These are phyloP conservation scores for Cyclaneusma minus DNA, from an alignment of 2,329 filamentous ascomycete species.

Conservation along the genomic window DNA sequence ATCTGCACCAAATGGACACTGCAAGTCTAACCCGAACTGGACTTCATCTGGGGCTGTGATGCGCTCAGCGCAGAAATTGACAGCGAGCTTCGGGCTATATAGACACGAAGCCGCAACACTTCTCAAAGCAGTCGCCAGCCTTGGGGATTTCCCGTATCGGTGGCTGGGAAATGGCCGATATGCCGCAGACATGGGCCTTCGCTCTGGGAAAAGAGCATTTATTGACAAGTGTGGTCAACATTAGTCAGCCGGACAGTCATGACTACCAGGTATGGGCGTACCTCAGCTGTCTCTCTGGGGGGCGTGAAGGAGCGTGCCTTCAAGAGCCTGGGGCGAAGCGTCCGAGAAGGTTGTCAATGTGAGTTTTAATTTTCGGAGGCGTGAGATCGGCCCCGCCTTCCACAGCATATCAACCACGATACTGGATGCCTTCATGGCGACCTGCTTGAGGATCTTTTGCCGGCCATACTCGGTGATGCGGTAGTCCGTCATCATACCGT, in stretches of 20 bases:
- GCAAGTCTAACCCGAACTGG: no score
- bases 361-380: slow-evolving; percentile 41
- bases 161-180: no score
- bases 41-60: no score
- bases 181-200: slow-evolving; percentile 38
- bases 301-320: slow-evolving; percentile 54
- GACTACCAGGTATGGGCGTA: slow-evolving; percentile 60
- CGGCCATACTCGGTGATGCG: slow-evolving; percentile 78
- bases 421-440: slow-evolving; percentile 62
- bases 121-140: no score
- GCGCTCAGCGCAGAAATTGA: no score
- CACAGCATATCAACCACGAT: slow-evolving; percentile 58
- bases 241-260: slow-evolving; percentile 62
- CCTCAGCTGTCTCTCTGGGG: slow-evolving; percentile 52
- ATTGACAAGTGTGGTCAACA: no score
- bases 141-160: no score
- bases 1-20: no score
- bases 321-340: slow-evolving; percentile 48
- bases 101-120: no score
- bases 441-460: slow-evolving; percentile 58
- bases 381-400: slow-evolving; percentile 42
- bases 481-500: slow-evolving; percentile 62
- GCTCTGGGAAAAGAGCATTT: slow-evolving; percentile 64
- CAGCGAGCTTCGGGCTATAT: no score
- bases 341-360: slow-evolving; percentile 51